phyloP scores from a whole-genome alignment of 148 eudicot species.

The Silene latifolia region DNA sequence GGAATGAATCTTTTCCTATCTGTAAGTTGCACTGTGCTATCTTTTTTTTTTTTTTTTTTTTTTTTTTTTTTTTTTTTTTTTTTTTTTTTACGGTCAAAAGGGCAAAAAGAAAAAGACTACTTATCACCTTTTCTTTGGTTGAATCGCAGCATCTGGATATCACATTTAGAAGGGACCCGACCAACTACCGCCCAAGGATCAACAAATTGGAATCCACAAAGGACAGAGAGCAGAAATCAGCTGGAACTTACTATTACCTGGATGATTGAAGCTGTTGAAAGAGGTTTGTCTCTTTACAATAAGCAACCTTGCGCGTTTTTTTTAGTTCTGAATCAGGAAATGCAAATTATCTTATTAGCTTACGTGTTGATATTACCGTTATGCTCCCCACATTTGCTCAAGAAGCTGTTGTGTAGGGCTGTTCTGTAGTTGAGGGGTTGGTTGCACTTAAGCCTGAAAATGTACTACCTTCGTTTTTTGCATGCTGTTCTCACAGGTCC shows the following conservation, averaged over 20 bases:
- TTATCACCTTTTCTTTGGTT: not conserved
- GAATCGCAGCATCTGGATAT: slow-evolving; percentile 70
- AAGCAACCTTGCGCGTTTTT: not conserved
- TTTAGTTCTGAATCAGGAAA: not conserved
- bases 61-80: no score
- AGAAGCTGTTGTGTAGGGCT: not conserved
- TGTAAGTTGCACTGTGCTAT: slow-evolving; percentile 35
- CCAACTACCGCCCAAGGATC: slow-evolving; percentile 82
- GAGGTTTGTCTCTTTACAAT: slow-evolving; percentile 25
- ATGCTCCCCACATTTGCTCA: not conserved
- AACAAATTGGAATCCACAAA: slow-evolving; percentile 86
- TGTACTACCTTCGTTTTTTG: not conserved
- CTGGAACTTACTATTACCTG: slow-evolving; percentile 88
- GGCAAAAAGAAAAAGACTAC: not conserved
- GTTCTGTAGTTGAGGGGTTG: no score
- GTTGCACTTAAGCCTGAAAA: not conserved
- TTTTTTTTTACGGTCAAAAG: not conserved
- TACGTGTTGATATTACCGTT: not conserved
- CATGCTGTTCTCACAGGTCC: not conserved
- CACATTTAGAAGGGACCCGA: slow-evolving; percentile 91
- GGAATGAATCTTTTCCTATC: slow-evolving; percentile 95
- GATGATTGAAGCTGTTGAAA: slow-evolving; percentile 45
- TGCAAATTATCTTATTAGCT: not conserved
- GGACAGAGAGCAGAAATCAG: slow-evolving; percentile 91
- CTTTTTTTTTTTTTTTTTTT: no score